Evolutionary conservation across 75 land plant species (phyloP).

Genomic region (Gnetum montanum): DNA sequence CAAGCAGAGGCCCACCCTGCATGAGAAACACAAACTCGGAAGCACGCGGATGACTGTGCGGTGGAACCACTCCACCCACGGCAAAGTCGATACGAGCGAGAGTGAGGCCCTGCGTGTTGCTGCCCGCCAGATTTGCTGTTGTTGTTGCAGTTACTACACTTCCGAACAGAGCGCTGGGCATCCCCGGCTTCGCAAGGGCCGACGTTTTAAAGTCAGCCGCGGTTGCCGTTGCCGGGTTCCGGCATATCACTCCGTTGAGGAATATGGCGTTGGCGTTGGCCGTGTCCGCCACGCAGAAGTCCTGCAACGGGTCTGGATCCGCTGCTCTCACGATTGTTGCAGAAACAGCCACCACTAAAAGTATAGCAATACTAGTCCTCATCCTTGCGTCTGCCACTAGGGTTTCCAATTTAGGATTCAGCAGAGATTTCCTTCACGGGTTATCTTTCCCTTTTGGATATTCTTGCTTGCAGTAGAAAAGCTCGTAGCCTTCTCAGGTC

Average conservation of each 20-base stretch:
- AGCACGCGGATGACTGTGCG: slow-evolving; percentile 37
- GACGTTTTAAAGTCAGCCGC: slow-evolving; percentile 7
- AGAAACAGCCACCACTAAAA: background rate
- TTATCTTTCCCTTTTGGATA: no score
- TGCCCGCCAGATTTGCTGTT: slow-evolving; percentile 5
- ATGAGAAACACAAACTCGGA: slow-evolving; percentile 20
- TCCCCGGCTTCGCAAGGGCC: background rate
- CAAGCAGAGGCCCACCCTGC: slow-evolving; percentile 11
- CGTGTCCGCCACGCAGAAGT: slow-evolving; percentile 23
- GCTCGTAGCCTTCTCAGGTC: no score
- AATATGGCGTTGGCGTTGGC: background rate
- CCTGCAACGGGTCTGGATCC: slow-evolving; percentile 17
- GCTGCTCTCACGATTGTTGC: no score
- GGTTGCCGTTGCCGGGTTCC: background rate
- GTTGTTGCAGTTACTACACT: background rate
- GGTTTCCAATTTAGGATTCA: no score
- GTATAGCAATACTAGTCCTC: no score
- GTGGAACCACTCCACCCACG: slow-evolving; percentile 18
- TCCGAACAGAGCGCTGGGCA: background rate
- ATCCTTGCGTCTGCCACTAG: no score
- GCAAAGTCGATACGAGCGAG: slow-evolving; percentile 19
- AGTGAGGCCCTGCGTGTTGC: slow-evolving; percentile 28
- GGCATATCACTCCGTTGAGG: slow-evolving; percentile 12
- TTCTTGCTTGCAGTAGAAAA: no score
- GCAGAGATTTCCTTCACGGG: no score